Percentiles rank a stretch among this genome's conserved stretches.
phyloP scores from a whole-genome alignment of 1,139 yeast genomes.

The Zhuliangozyma blackwelliae region DNA sequence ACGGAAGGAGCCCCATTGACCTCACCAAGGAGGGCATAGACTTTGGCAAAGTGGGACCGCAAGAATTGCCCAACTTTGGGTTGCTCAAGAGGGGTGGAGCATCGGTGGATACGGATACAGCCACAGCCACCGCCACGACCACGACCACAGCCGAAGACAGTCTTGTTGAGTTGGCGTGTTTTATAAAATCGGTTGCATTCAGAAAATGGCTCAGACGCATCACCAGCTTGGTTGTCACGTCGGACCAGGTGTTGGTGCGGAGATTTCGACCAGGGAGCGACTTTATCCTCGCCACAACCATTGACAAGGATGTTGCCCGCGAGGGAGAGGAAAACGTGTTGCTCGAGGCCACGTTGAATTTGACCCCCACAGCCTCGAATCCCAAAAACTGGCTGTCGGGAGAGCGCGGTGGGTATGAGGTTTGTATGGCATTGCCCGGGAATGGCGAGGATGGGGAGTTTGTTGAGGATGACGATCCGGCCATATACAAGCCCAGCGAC shows the following conservation, averaged over 20 bases:
- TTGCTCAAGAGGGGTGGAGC: no score
- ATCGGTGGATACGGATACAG: conserved; percentile 1
- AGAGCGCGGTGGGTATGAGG: conserved; percentile 89
- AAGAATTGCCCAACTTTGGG: conserved; percentile 53
- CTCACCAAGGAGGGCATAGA: conserved; percentile 23
- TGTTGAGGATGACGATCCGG: conserved; percentile 51
- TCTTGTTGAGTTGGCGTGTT: conserved; percentile 52
- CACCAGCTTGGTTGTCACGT: conserved; percentile 61
- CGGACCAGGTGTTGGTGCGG: conserved; percentile 69
- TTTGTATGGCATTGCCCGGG: conserved; percentile 69
- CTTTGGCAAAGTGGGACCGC: conserved; percentile 33
- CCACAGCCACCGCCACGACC: not conserved
- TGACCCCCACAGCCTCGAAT: conserved; percentile 67
- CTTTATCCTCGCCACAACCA: conserved; percentile 83
- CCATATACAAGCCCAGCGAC: conserved; percentile 52
- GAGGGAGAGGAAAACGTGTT: conserved; percentile 43
- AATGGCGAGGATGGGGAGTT: conserved; percentile 44
- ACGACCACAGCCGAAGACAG: conserved; percentile 15
- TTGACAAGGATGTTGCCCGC: conserved; percentile 44
- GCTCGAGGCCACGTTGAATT: conserved; percentile 64
- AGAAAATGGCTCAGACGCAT: conserved; percentile 64
- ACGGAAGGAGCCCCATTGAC: conserved; percentile 47
- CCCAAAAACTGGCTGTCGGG: conserved; percentile 77
- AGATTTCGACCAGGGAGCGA: conserved; percentile 95
- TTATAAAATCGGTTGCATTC: conserved; percentile 60